phyloP scores from a whole-genome alignment of 2,329 filamentous ascomycete genomes.

The Diplodia intermedia region DNA sequence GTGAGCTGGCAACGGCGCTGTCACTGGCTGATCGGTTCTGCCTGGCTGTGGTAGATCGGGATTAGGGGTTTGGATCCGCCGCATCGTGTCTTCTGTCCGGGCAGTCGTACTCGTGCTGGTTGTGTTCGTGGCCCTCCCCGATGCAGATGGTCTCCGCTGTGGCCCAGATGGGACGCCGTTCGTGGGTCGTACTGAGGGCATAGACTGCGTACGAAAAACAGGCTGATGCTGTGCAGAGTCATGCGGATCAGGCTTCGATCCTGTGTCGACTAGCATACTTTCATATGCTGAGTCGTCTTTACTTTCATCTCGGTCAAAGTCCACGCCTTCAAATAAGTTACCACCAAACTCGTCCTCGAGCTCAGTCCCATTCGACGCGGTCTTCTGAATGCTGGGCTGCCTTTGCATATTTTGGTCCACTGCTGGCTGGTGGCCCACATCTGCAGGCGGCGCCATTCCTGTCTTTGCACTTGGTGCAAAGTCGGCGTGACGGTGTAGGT shows the following conservation, averaged over 20 bases:
- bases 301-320: conserved; percentile 23
- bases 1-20: conserved; percentile 3
- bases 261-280: conserved; percentile 27
- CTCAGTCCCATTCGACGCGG: conserved; percentile 48
- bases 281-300: conserved; percentile 32
- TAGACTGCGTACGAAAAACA: conserved; percentile 39
- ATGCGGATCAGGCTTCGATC: conserved; percentile 15
- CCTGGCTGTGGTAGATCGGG: conserved; percentile 25
- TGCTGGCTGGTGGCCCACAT: conserved; percentile 32
- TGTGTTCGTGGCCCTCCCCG: conserved; percentile 15
- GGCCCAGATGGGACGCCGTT: conserved; percentile 36
- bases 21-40: conserved; percentile 39
- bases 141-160: conserved; percentile 36
- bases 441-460: conserved; percentile 38
- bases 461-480: conserved; percentile 62
- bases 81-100: conserved; percentile 9
- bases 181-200: conserved; percentile 37
- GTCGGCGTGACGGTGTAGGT: conserved; percentile 81
- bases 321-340: conserved; percentile 63
- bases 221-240: conserved; percentile 31
- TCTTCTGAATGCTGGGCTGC: conserved; percentile 45
- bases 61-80: conserved; percentile 30
- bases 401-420: conserved; percentile 39
- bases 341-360: conserved; percentile 64
- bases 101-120: conserved; percentile 31